Evolutionary conservation across 768 basidiomycete species (phyloP).

Genomic region (Xerocomellus chrysenteron): DNA sequence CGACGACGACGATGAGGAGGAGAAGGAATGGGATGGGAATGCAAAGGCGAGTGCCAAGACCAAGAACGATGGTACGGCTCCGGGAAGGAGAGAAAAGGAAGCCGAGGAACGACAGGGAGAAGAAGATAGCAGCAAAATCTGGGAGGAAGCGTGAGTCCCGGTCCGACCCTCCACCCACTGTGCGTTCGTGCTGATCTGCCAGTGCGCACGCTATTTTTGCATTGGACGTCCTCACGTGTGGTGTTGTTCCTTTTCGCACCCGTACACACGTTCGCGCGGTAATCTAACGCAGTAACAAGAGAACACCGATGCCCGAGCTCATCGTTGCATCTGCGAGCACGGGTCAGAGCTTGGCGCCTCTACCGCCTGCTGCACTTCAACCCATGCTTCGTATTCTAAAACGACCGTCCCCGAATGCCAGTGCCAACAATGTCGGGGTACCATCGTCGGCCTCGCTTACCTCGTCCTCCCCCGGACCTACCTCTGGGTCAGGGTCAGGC

Average conservation of each 20-base stretch:
- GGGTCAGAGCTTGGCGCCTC: slow-evolving; percentile 42
- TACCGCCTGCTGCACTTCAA: slow-evolving; percentile 57
- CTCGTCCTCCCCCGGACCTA: slow-evolving; percentile 12
- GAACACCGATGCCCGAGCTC: slow-evolving; percentile 66
- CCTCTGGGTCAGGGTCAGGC: background rate
- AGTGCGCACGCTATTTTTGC: slow-evolving; percentile 1
- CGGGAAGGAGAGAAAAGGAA: background rate
- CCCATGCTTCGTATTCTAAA: slow-evolving; percentile 71
- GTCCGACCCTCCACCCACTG: background rate
- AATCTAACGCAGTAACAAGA: slow-evolving; percentile 47
- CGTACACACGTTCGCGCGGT: background rate
- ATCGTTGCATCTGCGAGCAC: slow-evolving; percentile 44
- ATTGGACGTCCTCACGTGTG: background rate
- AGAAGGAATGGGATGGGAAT: no score
- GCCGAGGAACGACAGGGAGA: background rate
- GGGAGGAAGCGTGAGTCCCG: slow-evolving; percentile 67
- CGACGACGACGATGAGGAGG: slow-evolving; percentile 37
- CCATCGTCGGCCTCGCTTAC: slow-evolving; percentile 6
- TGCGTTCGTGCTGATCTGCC: slow-evolving; percentile 10
- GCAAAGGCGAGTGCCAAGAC: background rate
- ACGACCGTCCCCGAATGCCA: slow-evolving; percentile 45
- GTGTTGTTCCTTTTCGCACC: background rate
- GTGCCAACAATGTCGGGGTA: background rate
- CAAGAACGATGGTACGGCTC: background rate
- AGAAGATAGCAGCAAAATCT: slow-evolving; percentile 49